Conservation (phyloP, 1,284 basidiomycete species). For the Pulchroboletus neoregius region DNA sequence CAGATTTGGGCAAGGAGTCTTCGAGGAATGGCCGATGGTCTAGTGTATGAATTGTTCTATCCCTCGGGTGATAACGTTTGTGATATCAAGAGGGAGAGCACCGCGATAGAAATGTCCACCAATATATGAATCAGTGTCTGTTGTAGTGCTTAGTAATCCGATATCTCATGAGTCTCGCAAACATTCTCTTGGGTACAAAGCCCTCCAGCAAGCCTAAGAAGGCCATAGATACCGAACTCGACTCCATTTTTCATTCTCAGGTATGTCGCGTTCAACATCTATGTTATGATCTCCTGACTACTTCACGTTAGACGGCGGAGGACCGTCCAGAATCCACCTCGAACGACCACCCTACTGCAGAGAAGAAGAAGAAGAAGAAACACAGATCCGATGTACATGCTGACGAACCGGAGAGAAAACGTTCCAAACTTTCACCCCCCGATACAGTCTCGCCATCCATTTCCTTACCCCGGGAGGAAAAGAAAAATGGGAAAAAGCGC, state of each 20-base stretch:
- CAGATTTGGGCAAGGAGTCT: constrained; percentile 82
- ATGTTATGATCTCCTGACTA: not conserved
- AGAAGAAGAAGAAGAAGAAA: constrained; percentile 23
- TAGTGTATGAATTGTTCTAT: constrained; percentile 8
- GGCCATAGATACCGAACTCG: constrained; percentile 27
- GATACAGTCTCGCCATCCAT: constrained; percentile 13
- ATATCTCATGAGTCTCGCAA: constrained; percentile 28
- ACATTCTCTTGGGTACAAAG: constrained; percentile 23
- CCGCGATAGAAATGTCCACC: too few relatives aligned
- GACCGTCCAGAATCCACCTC: constrained; percentile 5
- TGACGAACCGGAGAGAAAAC: constrained; percentile 26
- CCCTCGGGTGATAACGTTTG: too few relatives aligned
- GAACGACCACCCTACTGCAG: not conserved
- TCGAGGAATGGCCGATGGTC: constrained; percentile 69
- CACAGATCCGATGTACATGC: constrained; percentile 16
- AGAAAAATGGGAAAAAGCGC: constrained; percentile 20
- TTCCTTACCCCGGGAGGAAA: constrained; percentile 18
- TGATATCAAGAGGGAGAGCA: too few relatives aligned
- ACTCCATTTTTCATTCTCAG: constrained; percentile 24
- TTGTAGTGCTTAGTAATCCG: constrained; percentile 1
- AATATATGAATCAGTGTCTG: too few relatives aligned
- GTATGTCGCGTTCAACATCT: constrained; percentile 12
- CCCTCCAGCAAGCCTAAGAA: constrained; percentile 22
- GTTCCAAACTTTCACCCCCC: constrained; percentile 16
- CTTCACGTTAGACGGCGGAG: constrained; percentile 11